phyloP scores from a whole-genome alignment of 2,329 filamentous ascomycete species.

The Chaetomium strumarium region DNA sequence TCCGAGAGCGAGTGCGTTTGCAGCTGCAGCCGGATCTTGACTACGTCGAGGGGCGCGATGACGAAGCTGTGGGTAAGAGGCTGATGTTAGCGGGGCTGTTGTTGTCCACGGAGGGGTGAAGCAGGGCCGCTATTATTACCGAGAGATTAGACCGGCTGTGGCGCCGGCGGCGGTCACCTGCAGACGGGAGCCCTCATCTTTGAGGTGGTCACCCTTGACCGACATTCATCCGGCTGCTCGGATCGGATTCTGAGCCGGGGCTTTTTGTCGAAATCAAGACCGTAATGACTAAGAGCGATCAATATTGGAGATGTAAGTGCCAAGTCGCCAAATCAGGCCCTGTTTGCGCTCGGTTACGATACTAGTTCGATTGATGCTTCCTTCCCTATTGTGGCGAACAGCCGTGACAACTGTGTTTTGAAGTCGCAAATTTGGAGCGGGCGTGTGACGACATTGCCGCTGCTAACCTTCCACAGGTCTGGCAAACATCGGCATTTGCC shows the following conservation, averaged over 20 bases:
- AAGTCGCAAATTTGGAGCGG: neutral
- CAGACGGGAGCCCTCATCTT: conserved; percentile 55
- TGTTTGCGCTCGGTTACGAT: too few relatives aligned
- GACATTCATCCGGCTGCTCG: conserved; percentile 38
- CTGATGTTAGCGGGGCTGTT: neutral
- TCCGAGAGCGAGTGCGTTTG: conserved; percentile 81
- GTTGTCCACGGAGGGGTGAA: neutral
- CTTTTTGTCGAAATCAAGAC: neutral
- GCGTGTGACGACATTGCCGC: conserved; percentile 17
- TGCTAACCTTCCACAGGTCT: conserved; percentile 4
- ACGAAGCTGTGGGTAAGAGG: conserved; percentile 60
- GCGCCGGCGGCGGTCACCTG: conserved; percentile 53
- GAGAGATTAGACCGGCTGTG: conserved; percentile 77
- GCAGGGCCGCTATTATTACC: conserved; percentile 51
- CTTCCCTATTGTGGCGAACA: too few relatives aligned
- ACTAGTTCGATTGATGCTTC: too few relatives aligned
- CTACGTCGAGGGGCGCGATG: conserved; percentile 90
- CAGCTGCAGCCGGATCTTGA: conserved; percentile 96
- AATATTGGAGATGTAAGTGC: too few relatives aligned
- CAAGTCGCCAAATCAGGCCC: too few relatives aligned
- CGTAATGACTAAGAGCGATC: too few relatives aligned
- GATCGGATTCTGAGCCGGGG: neutral
- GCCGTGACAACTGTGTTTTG: too few relatives aligned
- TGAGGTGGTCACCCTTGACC: conserved; percentile 42
- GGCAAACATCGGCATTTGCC: neutral